Evolutionary conservation across 2,329 filamentous ascomycete genomes (phyloP).

Genomic region (Neonectria magnoliae): DNA sequence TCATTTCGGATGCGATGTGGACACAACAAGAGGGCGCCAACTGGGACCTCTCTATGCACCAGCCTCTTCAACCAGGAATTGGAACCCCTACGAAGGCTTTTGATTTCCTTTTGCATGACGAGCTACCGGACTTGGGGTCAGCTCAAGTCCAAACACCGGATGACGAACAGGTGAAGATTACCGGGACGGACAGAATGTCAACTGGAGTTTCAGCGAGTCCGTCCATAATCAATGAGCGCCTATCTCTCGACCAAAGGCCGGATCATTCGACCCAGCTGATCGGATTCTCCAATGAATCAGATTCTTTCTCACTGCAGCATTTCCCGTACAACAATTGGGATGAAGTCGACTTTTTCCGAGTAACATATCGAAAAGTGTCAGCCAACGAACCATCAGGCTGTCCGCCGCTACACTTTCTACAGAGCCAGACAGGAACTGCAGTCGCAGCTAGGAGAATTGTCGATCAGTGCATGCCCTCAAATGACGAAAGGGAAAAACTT

Average conservation of each 20-base stretch:
- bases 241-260: neutral
- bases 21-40: neutral
- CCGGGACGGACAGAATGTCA: neutral
- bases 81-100: neutral
- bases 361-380: neutral
- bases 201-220: neutral
- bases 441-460: neutral
- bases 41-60: neutral
- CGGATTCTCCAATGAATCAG: neutral
- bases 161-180: neutral
- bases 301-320: neutral
- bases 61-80: neutral
- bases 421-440: neutral
- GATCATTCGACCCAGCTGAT: neutral
- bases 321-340: neutral
- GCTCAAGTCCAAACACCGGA: neutral
- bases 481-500: neutral
- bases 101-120: neutral
- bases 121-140: neutral
- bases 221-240: neutral
- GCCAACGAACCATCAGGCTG: neutral
- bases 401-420: neutral
- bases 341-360: neutral
- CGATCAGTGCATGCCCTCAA: neutral
- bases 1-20: neutral